Base-by-base conservation (phyloP, 2,329 filamentous ascomycete species). In the Trichoderma atroviride region DNA sequence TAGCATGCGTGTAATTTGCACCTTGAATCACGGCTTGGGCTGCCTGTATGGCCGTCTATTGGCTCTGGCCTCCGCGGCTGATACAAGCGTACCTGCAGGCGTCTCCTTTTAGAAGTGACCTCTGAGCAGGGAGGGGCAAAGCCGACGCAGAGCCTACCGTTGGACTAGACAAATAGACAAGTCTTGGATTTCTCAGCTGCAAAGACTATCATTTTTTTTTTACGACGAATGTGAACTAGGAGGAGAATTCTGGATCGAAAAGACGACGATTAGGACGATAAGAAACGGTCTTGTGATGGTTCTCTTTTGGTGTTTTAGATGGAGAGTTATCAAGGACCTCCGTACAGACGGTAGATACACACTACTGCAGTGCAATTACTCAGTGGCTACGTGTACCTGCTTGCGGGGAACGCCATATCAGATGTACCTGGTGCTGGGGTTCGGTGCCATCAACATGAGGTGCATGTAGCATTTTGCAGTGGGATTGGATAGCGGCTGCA, bases 11-110 rank as follows among this genome's bases (percentile, higher is more conserved):
- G 63, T 16, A 59, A 29, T n/a, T 67, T 22, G 31, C 27, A n/a
- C 40, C 35, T 50, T 58, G 40, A 16, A 59, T 58, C 63, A 59
- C 55, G 22, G 40, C 27, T 37, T 40, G 29, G 14, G 0, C 22
- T 57, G 27, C 47, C 22, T 50, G n/a, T 50, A 50, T 56, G 52
- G 40, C 55, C 16, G 27, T 67, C 63, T 59, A 67, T 67, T 59
- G 63, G 52, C 13, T 43, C 52, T 58, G 35, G 13, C 53, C 29
- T 33, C 13, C 55, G 53, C 55, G 63, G 63, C 63, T 67, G 55
- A 67, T 59, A 59, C 63, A 67, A 67, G 63, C 63, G 53, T 59
- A 67, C 53, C 55, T 67, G 63, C 63, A 67, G 63, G 63, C 16
- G 55, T 37, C 63, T 67, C 55, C 47, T 67, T 67, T 59, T 13